phyloP scores from a whole-genome alignment of 164 flowering plant species.

The Vitis riparia region DNA sequence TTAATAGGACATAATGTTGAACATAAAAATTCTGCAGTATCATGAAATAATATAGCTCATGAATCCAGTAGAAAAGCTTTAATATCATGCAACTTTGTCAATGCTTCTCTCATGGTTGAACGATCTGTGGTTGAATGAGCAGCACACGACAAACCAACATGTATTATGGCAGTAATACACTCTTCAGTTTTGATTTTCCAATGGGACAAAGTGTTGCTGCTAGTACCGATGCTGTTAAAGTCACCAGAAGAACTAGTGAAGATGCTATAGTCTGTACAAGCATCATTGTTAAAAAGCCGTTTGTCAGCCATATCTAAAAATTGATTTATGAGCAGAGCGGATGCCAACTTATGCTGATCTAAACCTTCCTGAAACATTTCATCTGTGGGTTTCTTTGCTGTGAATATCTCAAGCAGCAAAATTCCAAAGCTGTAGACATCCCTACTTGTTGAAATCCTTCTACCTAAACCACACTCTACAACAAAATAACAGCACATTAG shows the following conservation, averaged over 20 bases:
- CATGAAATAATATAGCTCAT: too few species aligned
- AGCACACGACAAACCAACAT: constrained; percentile 12
- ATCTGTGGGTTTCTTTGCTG: constrained; percentile 18
- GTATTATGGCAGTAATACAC: constrained; percentile 5
- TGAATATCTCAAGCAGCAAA: too few species aligned
- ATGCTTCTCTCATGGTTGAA: constrained; percentile 11
- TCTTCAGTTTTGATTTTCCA: background rate
- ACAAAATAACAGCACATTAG: background rate
- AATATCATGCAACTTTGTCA: constrained; percentile 6
- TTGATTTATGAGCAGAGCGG: background rate
- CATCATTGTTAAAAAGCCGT: background rate
- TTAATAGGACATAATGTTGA: too few species aligned
- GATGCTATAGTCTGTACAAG: too few species aligned
- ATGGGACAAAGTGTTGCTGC: background rate
- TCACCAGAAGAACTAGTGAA: too few species aligned
- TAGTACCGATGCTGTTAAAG: background rate
- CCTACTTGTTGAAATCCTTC: constrained; percentile 8
- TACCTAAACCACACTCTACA: constrained; percentile 9
- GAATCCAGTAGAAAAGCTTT: background rate
- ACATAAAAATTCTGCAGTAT: too few species aligned
- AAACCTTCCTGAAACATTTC: constrained; percentile 8
- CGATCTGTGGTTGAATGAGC: constrained; percentile 7
- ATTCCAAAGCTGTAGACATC: constrained; percentile 20
- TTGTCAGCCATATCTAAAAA: constrained; percentile 1
- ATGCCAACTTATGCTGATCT: constrained; percentile 1